A percentile compares a stretch with the other conserved stretches of the same genome.
Conservation (phyloP, 1,284 basidiomycete species). For the Cerrena zonata region DNA sequence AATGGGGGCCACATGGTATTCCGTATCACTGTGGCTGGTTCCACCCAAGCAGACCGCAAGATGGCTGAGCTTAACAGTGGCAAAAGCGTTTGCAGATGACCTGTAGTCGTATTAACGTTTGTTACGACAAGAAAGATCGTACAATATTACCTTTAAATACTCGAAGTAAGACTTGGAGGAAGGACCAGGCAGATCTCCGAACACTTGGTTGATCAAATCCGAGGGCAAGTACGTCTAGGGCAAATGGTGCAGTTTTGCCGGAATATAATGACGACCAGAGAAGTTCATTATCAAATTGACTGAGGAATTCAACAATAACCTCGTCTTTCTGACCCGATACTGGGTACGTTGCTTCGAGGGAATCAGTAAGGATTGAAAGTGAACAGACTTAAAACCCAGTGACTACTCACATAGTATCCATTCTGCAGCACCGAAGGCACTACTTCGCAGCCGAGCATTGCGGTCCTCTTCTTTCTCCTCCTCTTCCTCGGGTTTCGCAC, state of each 20-base stretch:
- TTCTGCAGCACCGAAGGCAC: slow-evolving; percentile 64
- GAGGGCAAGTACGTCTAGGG: slow-evolving; percentile 39
- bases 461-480: slow-evolving; percentile 67
- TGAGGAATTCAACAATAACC: slow-evolving; percentile 25
- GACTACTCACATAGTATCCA: slow-evolving; percentile 62
- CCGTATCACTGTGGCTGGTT: slow-evolving; percentile 66
- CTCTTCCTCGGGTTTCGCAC: slow-evolving; percentile 45
- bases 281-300: slow-evolving; percentile 44
- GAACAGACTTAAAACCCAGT: slow-evolving; percentile 11
- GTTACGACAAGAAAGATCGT: no score
- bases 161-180: slow-evolving; percentile 39
- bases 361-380: no score
- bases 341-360: slow-evolving; percentile 2
- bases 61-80: slow-evolving; percentile 52
- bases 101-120: slow-evolving; percentile 27
- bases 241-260: slow-evolving; percentile 40
- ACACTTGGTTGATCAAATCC: slow-evolving; percentile 61
- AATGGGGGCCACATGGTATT: slow-evolving; percentile 64
- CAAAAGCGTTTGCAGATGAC: slow-evolving; percentile 34
- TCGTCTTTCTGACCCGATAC: slow-evolving; percentile 9
- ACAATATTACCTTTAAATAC: slow-evolving; percentile 37
- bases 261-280: slow-evolving; percentile 59
- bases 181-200: slow-evolving; percentile 60
- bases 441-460: slow-evolving; percentile 64
- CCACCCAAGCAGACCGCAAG: slow-evolving; percentile 72